These are phyloP conservation scores for Lentinus polychrous DNA, from an alignment of 1,284 basidiomycete genomes.

Conservation along the genomic window DNA sequence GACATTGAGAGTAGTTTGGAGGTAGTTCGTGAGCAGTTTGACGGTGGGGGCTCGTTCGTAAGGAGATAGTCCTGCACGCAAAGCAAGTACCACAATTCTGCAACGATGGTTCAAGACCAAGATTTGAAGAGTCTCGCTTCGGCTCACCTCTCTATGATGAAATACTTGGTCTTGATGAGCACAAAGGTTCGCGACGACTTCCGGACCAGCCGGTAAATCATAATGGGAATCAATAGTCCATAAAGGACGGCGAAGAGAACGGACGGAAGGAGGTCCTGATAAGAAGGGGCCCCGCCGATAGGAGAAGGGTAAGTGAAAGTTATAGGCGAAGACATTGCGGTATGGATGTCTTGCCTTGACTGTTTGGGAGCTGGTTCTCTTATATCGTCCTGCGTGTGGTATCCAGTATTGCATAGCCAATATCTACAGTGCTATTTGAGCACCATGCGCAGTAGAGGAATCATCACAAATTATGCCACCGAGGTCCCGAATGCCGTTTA, in stretches of 20 bases:
- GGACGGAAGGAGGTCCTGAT: constrained; percentile 15
- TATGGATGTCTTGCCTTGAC: too few relatives aligned
- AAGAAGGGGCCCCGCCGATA: constrained; percentile 16
- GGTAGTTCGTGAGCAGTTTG: neutral
- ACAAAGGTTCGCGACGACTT: neutral
- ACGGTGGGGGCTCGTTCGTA: neutral
- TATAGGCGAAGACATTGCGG: neutral
- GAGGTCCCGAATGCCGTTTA: too few relatives aligned
- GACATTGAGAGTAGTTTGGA: neutral
- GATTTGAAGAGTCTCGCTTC: too few relatives aligned
- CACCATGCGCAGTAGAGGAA: too few relatives aligned
- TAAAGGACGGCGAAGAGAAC: constrained; percentile 8
- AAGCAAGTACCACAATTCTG: neutral
- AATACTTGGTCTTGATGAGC: constrained; percentile 2
- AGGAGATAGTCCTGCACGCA: neutral
- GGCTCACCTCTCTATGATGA: neutral
- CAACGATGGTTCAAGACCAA: neutral
- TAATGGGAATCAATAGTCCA: neutral
- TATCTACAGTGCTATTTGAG: too few relatives aligned
- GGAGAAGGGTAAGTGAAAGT: constrained; percentile 16
- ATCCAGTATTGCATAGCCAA: too few relatives aligned
- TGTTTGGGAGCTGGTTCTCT: too few relatives aligned
- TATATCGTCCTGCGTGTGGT: too few relatives aligned
- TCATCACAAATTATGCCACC: too few relatives aligned
- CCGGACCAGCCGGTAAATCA: neutral